These are phyloP conservation scores for Deinandra increscens DNA, from an alignment of 129 eudicot species.

Conservation along the genomic window DNA sequence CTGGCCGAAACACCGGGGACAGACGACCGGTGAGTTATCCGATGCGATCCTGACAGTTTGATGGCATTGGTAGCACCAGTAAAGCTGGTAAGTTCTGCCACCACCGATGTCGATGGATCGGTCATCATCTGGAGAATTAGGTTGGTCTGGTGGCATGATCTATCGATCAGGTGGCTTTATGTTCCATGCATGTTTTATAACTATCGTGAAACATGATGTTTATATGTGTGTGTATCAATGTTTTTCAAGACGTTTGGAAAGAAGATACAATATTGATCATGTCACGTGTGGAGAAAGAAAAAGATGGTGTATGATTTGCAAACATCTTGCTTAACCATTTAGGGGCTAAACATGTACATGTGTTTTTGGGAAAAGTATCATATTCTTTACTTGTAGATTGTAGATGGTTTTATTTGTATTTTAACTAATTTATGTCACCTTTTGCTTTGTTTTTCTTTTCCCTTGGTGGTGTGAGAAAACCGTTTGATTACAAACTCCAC, in stretches of 20 bases:
- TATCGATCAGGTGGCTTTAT: not conserved
- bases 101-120: constrained; percentile 30
- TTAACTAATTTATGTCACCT: not conserved
- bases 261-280: not conserved
- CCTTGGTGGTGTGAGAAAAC: too few species aligned
- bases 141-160: constrained; percentile 29
- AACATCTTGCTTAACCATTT: not conserved
- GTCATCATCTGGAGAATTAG: too few species aligned
- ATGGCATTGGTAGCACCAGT: constrained; percentile 91
- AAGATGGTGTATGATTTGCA: constrained; percentile 27
- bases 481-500: too few species aligned
- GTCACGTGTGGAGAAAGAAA: constrained; percentile 36
- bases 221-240: not conserved
- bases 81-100: constrained; percentile 47
- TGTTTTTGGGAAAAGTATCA: constrained; percentile 22
- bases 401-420: not conserved
- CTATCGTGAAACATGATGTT: not conserved
- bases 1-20: constrained; percentile 77
- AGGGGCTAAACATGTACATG: constrained; percentile 2
- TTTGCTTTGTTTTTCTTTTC: not conserved
- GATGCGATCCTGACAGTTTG: constrained; percentile 54
- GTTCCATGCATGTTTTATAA: constrained; percentile 1
- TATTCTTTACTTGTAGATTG: constrained; percentile 27
- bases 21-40: constrained; percentile 38
- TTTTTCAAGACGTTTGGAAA: constrained; percentile 21